Conservation (phyloP, 805 yeast genomes). For the Lachancea thermotolerans region DNA sequence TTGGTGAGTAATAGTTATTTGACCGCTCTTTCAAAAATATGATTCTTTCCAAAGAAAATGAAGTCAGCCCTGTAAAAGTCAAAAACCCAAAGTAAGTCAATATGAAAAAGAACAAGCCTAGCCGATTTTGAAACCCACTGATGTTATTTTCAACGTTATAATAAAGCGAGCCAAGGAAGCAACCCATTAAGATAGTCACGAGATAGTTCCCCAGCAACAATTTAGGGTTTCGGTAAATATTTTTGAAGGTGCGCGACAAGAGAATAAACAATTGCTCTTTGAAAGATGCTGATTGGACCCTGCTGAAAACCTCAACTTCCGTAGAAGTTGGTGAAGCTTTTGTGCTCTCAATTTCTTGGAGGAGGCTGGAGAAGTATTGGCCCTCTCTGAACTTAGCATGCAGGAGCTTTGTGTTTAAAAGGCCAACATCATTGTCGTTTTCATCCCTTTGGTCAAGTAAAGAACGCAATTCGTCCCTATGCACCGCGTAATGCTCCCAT, state of each 20-base stretch:
- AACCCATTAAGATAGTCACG: slow-evolving; percentile 67
- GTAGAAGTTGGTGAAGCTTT: slow-evolving; percentile 11
- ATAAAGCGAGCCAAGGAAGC: slow-evolving; percentile 80
- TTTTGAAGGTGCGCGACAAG: slow-evolving; percentile 83
- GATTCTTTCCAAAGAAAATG: slow-evolving; percentile 82
- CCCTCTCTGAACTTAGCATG: slow-evolving; percentile 32
- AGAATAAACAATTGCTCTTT: slow-evolving; percentile 63
- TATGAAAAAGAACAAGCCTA: slow-evolving; percentile 88
- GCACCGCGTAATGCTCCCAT: slow-evolving; percentile 83
- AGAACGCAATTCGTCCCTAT: slow-evolving; percentile 57
- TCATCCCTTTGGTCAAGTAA: slow-evolving; percentile 16
- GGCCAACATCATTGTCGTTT: slow-evolving; percentile 8
- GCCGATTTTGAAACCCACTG: slow-evolving; percentile 91
- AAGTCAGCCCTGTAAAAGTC: slow-evolving; percentile 82
- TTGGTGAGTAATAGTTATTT: slow-evolving; percentile 85
- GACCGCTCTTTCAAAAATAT: slow-evolving; percentile 91
- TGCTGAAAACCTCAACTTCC: slow-evolving; percentile 8
- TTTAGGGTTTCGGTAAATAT: slow-evolving; percentile 86
- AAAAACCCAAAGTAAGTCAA: slow-evolving; percentile 91
- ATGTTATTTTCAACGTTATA: slow-evolving; percentile 81
- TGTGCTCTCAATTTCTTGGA: slow-evolving; percentile 28
- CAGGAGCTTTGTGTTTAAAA: slow-evolving; percentile 17
- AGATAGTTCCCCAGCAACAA: slow-evolving; percentile 79
- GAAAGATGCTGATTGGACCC: slow-evolving; percentile 42
- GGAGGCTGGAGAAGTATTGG: slow-evolving; percentile 25